phyloP scores from a whole-genome alignment of 2,329 filamentous ascomycete species.

The Neofusicoccum laricinum region DNA sequence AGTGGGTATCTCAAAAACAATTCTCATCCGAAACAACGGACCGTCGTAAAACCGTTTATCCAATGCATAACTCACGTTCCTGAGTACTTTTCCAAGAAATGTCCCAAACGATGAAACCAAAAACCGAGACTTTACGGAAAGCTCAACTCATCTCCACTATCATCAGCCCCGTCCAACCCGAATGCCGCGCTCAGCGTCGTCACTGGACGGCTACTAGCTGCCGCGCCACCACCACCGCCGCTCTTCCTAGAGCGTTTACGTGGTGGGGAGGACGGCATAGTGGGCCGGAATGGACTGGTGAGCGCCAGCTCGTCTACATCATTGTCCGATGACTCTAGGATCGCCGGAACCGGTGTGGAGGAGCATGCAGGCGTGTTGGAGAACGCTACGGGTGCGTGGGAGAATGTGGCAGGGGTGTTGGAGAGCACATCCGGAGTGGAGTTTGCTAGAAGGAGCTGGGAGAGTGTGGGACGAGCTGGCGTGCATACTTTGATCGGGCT shows the following conservation, averaged over 20 bases:
- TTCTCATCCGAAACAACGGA: too few species aligned
- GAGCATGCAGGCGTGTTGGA: too few species aligned
- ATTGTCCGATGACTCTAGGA: not conserved
- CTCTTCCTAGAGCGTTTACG: not conserved
- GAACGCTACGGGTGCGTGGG: too few species aligned
- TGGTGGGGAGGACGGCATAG: not conserved
- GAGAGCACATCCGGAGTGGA: not conserved
- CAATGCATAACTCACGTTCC: too few species aligned
- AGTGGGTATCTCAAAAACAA: too few species aligned
- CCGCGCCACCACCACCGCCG: not conserved
- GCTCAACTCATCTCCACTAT: constrained; percentile 12
- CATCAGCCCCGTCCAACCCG: not conserved
- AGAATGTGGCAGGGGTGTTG: not conserved
- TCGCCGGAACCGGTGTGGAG: too few species aligned
- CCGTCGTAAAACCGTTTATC: too few species aligned
- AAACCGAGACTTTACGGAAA: not conserved
- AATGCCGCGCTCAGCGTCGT: not conserved
- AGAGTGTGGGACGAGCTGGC: not conserved
- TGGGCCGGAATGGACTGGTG: not conserved
- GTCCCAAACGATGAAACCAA: too few species aligned
- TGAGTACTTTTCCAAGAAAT: too few species aligned
- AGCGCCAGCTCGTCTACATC: not conserved
- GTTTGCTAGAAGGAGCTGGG: not conserved
- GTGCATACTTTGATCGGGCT: not conserved
- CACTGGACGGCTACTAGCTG: not conserved